phyloP scores from a whole-genome alignment of 2,329 filamentous ascomycete genomes.

The Beauveria caledonica region DNA sequence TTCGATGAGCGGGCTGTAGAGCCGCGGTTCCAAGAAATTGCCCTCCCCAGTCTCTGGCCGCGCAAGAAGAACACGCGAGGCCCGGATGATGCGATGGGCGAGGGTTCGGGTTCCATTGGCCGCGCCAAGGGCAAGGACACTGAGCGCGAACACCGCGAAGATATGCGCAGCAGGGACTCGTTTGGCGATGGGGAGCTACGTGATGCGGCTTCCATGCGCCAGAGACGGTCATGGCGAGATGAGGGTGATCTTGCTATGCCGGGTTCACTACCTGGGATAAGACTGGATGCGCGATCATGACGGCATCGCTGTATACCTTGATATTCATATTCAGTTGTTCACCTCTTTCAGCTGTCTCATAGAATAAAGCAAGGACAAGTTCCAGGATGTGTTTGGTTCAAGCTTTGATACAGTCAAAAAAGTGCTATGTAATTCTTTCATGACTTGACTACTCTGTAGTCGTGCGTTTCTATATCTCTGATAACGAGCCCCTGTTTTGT shows the following conservation, averaged over 20 bases:
- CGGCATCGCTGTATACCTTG: not conserved
- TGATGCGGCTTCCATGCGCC: constrained; percentile 30
- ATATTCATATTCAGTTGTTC: not conserved
- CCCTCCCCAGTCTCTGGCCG: constrained; percentile 74
- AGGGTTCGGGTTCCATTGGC: constrained; percentile 38
- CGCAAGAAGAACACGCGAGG: constrained; percentile 75
- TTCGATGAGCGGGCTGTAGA: constrained; percentile 83
- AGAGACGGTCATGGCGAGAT: constrained; percentile 29
- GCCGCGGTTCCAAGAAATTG: constrained; percentile 79
- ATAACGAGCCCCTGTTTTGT: not conserved
- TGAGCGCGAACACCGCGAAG: constrained; percentile 41
- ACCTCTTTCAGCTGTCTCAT: not conserved
- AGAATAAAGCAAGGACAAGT: not conserved
- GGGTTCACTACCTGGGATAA: constrained; percentile 35
- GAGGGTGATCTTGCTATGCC: constrained; percentile 38
- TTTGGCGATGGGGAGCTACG: constrained; percentile 34
- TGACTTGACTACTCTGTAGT: not conserved
- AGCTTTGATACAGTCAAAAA: not conserved
- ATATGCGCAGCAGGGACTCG: constrained; percentile 38
- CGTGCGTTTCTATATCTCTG: not conserved
- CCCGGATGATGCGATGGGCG: constrained; percentile 50
- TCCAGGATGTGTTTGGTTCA: not conserved
- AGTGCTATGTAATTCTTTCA: not conserved
- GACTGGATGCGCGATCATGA: constrained; percentile 19
- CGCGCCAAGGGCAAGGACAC: constrained; percentile 47